Base-by-base conservation (phyloP, 805 yeast species). In the Lipomyces sp. region DNA sequence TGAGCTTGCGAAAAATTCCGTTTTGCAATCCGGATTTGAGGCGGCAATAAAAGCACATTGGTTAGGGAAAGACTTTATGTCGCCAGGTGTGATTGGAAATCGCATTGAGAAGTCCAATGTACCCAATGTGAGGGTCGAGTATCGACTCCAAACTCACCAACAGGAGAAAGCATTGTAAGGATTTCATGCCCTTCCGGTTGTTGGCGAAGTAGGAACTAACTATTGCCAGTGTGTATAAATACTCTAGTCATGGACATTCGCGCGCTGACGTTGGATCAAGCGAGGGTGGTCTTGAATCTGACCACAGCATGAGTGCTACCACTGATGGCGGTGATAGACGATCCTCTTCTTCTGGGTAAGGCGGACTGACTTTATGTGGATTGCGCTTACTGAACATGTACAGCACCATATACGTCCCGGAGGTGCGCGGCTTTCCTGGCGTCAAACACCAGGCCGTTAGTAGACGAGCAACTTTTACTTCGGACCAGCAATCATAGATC, bases 21-120 rank as follows among this genome's bases (percentile, higher is more conserved):
- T 95, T 2, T 77, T 84, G 66, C 98, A 94, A 82, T 88, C 96
- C 75, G 99, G 99, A 0, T 95, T 93, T 86, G 99, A 95, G 78
- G 84, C 87, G 68, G 83, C 83, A 60, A 83, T 95, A 73, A 95
- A 95, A 78, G 85, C 84, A 73, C 98, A 94, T 76, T 95, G 99
- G 99, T 80, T 92, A 58, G 98, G 98, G 50, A 83, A 86, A 65
- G 77, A 86, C 66, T 79, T 78, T 73, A 72, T 72, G 48, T 64
- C 73, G 13, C 82, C 82, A 0, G 96, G 96, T 4, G 83, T 86
- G n/a, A 85, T 83, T 35, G 96, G 96, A 4, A 92, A 93, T 75
- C 93, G 90, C 75, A 87, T 95, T 59, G 97, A 90, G 73, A 95
- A 92, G 81, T 90, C 98, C 1, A 95, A 95, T 75, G 97, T 95